Conservation (phyloP, 106 monocot species). For the Dioscorea dumetorum region DNA sequence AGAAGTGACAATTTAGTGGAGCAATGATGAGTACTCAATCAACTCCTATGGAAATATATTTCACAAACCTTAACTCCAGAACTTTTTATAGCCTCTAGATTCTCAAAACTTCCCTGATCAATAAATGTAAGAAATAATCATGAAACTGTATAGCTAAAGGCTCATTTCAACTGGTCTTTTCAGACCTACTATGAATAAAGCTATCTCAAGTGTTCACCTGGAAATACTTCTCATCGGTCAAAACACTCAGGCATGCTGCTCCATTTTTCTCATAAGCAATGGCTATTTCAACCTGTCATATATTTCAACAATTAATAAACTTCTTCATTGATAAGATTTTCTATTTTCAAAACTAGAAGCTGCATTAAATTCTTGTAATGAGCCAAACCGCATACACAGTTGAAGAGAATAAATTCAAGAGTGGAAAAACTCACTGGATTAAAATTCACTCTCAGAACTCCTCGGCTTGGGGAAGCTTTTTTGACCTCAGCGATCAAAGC, state of each 20-base stretch:
- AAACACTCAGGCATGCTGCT: constrained; percentile 92
- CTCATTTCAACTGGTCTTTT: neutral
- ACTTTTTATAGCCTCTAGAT: constrained; percentile 72
- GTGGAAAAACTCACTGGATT: constrained; percentile 62
- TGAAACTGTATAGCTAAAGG: neutral
- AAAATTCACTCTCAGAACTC: constrained; percentile 83
- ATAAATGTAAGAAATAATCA: neutral
- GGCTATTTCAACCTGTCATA: constrained; percentile 72
- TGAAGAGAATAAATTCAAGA: neutral
- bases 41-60: neutral
- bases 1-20: too few relatives aligned
- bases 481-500: constrained; percentile 99
- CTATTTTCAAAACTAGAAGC: constrained; percentile 1
- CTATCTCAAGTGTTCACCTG: constrained; percentile 42
- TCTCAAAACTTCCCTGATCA: constrained; percentile 81
- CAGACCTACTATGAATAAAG: neutral
- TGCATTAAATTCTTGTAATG: neutral
- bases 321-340: neutral
- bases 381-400: neutral
- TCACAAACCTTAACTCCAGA: constrained; percentile 69
- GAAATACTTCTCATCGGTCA: constrained; percentile 96
- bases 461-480: constrained; percentile 96
- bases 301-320: neutral
- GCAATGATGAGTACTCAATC: too few relatives aligned
- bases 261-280: constrained; percentile 77